Base-by-base conservation (phyloP, 116 monocot genomes). In the Thalassia testudinum region DNA sequence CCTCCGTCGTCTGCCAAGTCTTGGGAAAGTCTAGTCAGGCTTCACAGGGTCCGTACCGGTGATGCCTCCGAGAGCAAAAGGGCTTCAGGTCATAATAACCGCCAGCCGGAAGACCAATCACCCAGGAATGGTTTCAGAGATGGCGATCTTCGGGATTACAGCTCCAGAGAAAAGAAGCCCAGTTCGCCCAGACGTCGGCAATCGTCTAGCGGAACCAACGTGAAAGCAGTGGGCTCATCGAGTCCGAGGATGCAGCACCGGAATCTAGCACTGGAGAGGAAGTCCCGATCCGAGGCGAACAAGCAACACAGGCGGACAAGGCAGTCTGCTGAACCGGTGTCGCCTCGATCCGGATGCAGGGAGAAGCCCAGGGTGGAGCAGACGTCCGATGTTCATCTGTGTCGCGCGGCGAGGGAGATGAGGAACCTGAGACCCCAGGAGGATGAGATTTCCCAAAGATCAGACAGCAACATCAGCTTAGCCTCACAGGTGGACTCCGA, bases 241-340 rank as follows among this genome's bases (percentile, higher is more conserved):
- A 95, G 85, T 59, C 89, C 97, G 27, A 81, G 97, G 48, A 62
- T 82, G 53, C 85, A 73, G 58, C 75, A 76, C 62, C 81, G 30
- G 56, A 81, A 70, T 19, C 30, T 25, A 37, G 82, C 30, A 34
- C 10, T 75, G 16, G 87, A 89, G 47, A 82, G 59, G 68, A 73
- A 64, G 62, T 63, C 70, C 11, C 59, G 52, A n/a, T 60, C 66
- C 10, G 76, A 78, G 5, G 54, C 62, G 14, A 72, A 37, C 30
- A 79, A 73, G n/a, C 43, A 43, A 14, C 27, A 17, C 20, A 61
- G 37, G 37, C 34, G 49, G 37, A 38, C 49, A 20, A 67, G 38
- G 61, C 70, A 68, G 19, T 27, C 26, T 56, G 25, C 62, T 19
- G 86, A 86, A 49, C 83, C 86, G 20, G 56, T 69, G 49, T 86